Evolutionary conservation across 2,329 filamentous ascomycete genomes (phyloP), one percentile per base, ranked within the genome.

Genomic region (Aureobasidium sp.): DNA sequence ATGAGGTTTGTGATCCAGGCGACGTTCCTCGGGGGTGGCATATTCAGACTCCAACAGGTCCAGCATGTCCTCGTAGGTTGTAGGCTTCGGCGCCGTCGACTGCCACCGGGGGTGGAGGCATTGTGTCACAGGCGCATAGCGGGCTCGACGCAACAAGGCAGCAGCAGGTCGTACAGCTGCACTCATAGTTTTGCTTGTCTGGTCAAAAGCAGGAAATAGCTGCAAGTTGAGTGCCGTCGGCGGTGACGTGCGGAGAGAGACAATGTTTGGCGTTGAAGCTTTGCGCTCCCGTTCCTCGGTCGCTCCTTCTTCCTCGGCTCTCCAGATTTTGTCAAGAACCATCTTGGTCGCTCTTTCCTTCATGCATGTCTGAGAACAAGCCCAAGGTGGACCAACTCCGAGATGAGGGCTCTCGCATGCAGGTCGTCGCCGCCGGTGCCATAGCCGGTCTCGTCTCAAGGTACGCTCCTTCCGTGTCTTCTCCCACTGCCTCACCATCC

Each of bases 361-460:
- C 11, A 78, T 82, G 80, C 71, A 85, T 85, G 81, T 83, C 80
- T 71, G 72, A 39, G 34, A 34, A 74, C 66, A 74, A 6, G 27
- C 6, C 6, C 6, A n/a, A 75, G 62, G 76, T 79, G 61, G 74
- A 78, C 67, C 79, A 80, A 68, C 78, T 86, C 64, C 84, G 84
- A 70, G 80, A 86, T 83, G 82, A 86, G 76, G 84, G 84, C 70
- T 83, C 83, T 56, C 80, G 77, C 70, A 70, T 72, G 60, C 84
- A 87, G 67, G 81, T 85, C 57, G 74, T 85, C 45, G 68, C 79
- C 59, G 82, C 84, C 54, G 84, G 84, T 62, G 83, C 79, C 40
- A 73, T 81, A 60, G 88, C 93, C 59, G 93, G 93, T 55, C 79
- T 97, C 60, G 83, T 97, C 59, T 93, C 93, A 52, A 85, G 90